A percentile compares a stretch with the other conserved stretches of the same genome.
Evolutionary conservation across 2,329 filamentous ascomycete species (phyloP).

Genomic region (Aureobasidium sp.): DNA sequence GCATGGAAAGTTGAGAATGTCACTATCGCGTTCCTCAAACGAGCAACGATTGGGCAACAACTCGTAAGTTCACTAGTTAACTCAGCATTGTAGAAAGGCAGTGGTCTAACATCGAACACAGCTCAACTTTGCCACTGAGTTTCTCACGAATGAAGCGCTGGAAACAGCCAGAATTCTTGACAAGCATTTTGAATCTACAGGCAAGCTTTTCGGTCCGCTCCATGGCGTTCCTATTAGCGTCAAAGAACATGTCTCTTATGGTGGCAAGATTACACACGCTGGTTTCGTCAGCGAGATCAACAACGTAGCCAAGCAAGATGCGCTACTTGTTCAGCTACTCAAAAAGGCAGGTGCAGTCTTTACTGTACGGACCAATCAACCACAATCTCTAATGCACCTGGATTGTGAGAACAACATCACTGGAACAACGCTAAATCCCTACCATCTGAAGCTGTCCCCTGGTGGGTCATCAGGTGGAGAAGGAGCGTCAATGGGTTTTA

Average conservation of each 20-base stretch:
- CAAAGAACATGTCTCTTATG: slow-evolving; percentile 18
- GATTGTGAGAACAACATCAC: slow-evolving; percentile 46
- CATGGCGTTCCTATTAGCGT: slow-evolving; percentile 19
- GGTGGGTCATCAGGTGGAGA: slow-evolving; percentile 52
- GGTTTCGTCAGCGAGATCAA: slow-evolving; percentile 45
- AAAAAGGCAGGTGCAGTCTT: slow-evolving; percentile 46
- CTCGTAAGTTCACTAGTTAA: slow-evolving; percentile 28
- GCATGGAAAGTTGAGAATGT: slow-evolving; percentile 46
- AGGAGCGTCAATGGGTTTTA: slow-evolving; percentile 45
- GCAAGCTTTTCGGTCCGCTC: slow-evolving; percentile 31
- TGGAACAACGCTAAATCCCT: slow-evolving; percentile 47
- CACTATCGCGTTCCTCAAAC: slow-evolving; percentile 46
- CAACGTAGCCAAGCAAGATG: slow-evolving; percentile 37
- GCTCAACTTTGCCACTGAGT: slow-evolving; percentile 38
- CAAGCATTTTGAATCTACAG: slow-evolving; percentile 29
- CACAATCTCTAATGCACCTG: slow-evolving; percentile 48
- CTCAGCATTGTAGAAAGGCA: neutral
- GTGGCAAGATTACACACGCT: slow-evolving; percentile 15
- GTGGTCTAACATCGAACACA: neutral
- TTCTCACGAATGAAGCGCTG: slow-evolving; percentile 32
- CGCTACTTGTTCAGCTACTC: slow-evolving; percentile 40
- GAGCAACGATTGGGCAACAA: slow-evolving; percentile 47
- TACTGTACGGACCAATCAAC: slow-evolving; percentile 46
- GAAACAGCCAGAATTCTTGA: slow-evolving; percentile 35
- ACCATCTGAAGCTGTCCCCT: slow-evolving; percentile 42